These are phyloP conservation scores for Guillardia theta DNA, from an alignment of 78 protist genomes.

Conservation along the genomic window DNA sequence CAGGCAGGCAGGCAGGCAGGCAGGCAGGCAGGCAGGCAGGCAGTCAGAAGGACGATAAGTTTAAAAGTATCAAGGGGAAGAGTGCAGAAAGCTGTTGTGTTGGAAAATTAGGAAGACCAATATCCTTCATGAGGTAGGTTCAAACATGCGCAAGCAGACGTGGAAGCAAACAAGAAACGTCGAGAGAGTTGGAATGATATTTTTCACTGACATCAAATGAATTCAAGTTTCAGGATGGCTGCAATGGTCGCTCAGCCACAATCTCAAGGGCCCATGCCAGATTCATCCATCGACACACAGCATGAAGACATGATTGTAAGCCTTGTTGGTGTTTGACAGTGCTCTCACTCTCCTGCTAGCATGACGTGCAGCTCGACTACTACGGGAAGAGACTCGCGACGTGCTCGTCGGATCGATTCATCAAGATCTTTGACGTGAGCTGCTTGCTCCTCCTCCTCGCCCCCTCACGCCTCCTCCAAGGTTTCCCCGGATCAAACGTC, in stretches of 20 bases:
- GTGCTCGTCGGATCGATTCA: slow-evolving; percentile 88
- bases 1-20: no score
- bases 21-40: no score
- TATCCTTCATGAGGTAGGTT: no score
- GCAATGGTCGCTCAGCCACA: background rate
- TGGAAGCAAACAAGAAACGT: no score
- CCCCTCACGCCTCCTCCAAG: background rate
- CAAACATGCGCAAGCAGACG: no score
- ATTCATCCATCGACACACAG: slow-evolving; percentile 57
- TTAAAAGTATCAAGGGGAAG: no score
- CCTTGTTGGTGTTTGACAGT: background rate
- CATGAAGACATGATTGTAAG: slow-evolving; percentile 86
- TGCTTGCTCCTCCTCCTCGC: background rate
- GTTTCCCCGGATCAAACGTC: background rate
- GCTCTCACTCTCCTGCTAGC: slow-evolving; percentile 56
- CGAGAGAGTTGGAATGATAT: no score
- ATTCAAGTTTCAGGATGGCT: slow-evolving; percentile 2
- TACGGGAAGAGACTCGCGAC: slow-evolving; percentile 95
- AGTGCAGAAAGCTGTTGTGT: no score
- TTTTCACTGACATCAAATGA: no score
- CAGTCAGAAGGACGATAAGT: no score
- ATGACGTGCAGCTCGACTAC: slow-evolving; percentile 95
- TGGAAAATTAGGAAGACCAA: no score
- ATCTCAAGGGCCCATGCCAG: background rate
- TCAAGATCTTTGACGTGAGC: slow-evolving; percentile 70